Percentiles rank a stretch among this genome's conserved stretches.
These are phyloP conservation scores for Boeremia lycopersici DNA, from an alignment of 2,329 filamentous ascomycete genomes.

Conservation along the genomic window DNA sequence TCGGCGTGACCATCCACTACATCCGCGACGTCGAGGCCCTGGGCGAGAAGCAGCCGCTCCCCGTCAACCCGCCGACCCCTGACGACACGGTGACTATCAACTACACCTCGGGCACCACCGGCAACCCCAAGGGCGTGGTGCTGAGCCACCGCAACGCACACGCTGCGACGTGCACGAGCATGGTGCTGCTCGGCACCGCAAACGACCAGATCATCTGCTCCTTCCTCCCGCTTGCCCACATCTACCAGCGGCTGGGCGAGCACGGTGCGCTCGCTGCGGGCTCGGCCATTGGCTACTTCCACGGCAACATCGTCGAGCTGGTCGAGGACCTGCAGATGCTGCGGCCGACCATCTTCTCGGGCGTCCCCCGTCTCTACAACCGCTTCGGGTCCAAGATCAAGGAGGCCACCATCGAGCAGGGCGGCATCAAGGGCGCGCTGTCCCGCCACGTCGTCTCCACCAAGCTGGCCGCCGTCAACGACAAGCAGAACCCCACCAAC, in stretches of 20 bases:
- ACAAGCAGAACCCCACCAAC: slow-evolving; percentile 75
- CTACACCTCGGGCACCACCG: slow-evolving; percentile 87
- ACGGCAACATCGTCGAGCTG: slow-evolving; percentile 83
- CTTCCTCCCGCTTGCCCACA: slow-evolving; percentile 92
- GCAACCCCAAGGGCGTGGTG: slow-evolving; percentile 80
- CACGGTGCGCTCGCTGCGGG: slow-evolving; percentile 75
- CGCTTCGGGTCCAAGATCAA: slow-evolving; percentile 85
- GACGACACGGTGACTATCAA: slow-evolving; percentile 88
- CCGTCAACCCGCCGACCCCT: slow-evolving; percentile 72
- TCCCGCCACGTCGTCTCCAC: slow-evolving; percentile 78
- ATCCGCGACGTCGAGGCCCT: slow-evolving; percentile 82
- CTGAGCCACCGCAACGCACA: slow-evolving; percentile 83
- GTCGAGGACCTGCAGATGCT: slow-evolving; percentile 91
- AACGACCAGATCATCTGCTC: slow-evolving; percentile 74
- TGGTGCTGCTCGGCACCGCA: slow-evolving; percentile 59
- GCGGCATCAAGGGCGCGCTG: slow-evolving; percentile 79
- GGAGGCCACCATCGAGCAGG: slow-evolving; percentile 75
- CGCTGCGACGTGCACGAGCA: slow-evolving; percentile 68
- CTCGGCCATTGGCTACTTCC: slow-evolving; percentile 85
- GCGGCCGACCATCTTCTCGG: slow-evolving; percentile 80
- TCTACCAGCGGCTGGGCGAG: slow-evolving; percentile 86
- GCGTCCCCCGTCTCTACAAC: slow-evolving; percentile 90
- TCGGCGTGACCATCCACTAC: slow-evolving; percentile 79
- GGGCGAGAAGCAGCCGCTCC: slow-evolving; percentile 71
- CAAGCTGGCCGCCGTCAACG: slow-evolving; percentile 79